A percentile compares a stretch with the other conserved stretches of the same genome.
Conservation (phyloP, 169 alveolate species). For the Plasmodium reichenowi region DNA sequence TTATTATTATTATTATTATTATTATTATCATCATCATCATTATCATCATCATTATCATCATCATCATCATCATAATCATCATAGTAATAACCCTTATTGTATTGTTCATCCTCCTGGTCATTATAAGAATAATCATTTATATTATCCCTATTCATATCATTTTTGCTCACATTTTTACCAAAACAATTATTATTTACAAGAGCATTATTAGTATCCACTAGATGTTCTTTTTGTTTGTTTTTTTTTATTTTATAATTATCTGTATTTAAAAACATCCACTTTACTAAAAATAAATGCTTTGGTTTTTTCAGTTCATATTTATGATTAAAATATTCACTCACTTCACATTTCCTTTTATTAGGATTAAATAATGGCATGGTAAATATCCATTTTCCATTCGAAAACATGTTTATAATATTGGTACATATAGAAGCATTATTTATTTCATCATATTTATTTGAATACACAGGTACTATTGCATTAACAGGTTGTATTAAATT, state of each 20-base stretch:
- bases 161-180: neutral
- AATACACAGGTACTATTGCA: constrained; percentile 34
- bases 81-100: neutral
- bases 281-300: constrained; percentile 24
- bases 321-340: constrained; percentile 29
- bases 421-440: constrained; percentile 35
- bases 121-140: neutral
- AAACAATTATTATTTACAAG: neutral
- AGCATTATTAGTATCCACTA: neutral
- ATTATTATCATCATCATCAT: neutral
- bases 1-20: neutral
- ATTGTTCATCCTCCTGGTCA: neutral
- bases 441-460: constrained; percentile 28
- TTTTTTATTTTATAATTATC: constrained; percentile 47
- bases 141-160: neutral
- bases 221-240: neutral
- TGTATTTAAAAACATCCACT: constrained; percentile 30
- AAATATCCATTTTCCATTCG: constrained; percentile 22
- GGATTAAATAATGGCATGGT: constrained; percentile 15
- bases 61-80: neutral
- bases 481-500: constrained; percentile 13
- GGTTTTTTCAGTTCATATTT: constrained; percentile 48
- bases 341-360: neutral
- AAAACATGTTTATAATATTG: constrained; percentile 27
- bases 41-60: neutral